Percentiles rank a stretch among this genome's conserved stretches.
Evolutionary conservation across 2,329 filamentous ascomycete genomes (phyloP).

Genomic region (Emericellopsis cladophorae): DNA sequence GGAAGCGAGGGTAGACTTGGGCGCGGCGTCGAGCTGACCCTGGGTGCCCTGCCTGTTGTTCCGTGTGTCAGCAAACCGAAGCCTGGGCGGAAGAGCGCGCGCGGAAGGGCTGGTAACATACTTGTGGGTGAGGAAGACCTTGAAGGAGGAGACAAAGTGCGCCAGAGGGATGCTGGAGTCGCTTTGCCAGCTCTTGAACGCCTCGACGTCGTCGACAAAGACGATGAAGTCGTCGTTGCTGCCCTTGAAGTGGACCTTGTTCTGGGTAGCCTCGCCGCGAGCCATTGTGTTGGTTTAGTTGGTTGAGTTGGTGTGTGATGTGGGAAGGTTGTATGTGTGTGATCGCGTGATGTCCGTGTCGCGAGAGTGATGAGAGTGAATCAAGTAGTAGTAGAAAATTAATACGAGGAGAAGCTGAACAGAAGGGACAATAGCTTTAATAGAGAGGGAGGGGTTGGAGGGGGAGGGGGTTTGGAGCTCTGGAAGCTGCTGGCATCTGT

Average conservation of each 20-base stretch:
- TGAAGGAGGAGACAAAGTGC: slow-evolving; percentile 77
- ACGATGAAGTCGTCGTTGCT: slow-evolving; percentile 43
- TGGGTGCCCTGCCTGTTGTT: slow-evolving; percentile 66
- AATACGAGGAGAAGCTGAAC: too few species aligned
- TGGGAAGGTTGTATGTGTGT: too few species aligned
- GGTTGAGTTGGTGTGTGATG: too few species aligned
- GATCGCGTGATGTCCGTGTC: too few species aligned
- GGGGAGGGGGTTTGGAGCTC: too few species aligned
- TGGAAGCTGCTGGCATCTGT: too few species aligned
- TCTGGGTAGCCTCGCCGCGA: slow-evolving; percentile 56
- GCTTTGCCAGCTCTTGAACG: slow-evolving; percentile 67
- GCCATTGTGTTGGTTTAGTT: slow-evolving; percentile 34
- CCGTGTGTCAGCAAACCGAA: not conserved
- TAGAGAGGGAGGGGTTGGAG: too few species aligned
- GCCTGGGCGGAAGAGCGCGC: not conserved
- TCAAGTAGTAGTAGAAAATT: not conserved
- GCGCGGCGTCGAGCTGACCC: slow-evolving; percentile 64
- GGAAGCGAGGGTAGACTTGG: slow-evolving; percentile 61
- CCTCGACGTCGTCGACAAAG: slow-evolving; percentile 45
- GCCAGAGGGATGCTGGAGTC: slow-evolving; percentile 71
- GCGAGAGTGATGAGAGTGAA: not conserved
- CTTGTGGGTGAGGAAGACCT: slow-evolving; percentile 85
- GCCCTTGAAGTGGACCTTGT: slow-evolving; percentile 83
- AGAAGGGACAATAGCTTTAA: too few species aligned
- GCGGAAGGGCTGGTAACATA: slow-evolving; percentile 34